Evolutionary conservation across 2,329 filamentous ascomycete genomes (phyloP).

Genomic region (Apiospora koreana): DNA sequence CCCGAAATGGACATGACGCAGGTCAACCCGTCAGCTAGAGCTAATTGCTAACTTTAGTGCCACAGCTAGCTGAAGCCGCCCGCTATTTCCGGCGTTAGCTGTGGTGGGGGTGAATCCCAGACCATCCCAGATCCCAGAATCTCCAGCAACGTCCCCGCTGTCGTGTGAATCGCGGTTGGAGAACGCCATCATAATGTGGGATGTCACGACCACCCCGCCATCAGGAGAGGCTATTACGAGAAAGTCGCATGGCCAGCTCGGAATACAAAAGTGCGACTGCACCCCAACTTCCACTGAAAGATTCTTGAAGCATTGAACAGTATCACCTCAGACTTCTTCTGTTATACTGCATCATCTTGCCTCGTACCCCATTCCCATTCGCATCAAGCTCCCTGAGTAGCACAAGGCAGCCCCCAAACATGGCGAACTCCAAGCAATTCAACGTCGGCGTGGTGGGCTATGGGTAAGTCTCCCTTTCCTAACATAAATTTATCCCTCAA

Average conservation of each 20-base stretch:
- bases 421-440: constrained; percentile 37
- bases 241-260: background rate
- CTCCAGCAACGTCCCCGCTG: background rate
- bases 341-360: background rate
- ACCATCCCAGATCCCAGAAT: too few species aligned
- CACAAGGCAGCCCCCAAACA: background rate
- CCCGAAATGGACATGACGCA: background rate
- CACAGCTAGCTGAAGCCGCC: background rate
- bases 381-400: background rate
- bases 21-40: background rate
- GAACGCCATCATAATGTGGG: background rate
- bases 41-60: background rate
- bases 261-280: background rate
- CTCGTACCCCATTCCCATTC: background rate
- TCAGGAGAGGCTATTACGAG: background rate
- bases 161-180: background rate
- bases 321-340: background rate
- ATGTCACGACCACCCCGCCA: background rate
- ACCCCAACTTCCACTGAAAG: background rate
- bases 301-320: background rate
- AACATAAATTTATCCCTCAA: too few species aligned
- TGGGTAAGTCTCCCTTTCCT: constrained; percentile 45
- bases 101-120: background rate
- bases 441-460: constrained; percentile 55
- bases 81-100: background rate